Conservation (phyloP, 495 filamentous ascomycete genomes). For the Podospora australis region DNA sequence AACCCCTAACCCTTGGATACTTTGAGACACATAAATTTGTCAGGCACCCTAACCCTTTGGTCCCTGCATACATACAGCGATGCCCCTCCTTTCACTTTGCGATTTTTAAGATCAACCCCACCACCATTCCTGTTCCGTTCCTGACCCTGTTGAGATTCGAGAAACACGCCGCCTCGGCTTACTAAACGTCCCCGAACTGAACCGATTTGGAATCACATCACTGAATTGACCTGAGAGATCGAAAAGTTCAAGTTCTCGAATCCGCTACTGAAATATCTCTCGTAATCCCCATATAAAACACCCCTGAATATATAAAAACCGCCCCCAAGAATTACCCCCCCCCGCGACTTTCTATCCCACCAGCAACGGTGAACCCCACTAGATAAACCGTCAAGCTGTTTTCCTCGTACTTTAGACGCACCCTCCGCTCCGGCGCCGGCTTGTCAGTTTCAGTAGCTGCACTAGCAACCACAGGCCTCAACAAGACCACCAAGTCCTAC, state of each 20-base stretch:
- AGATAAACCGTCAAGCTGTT: conserved; percentile 74
- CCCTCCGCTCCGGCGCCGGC: conserved; percentile 51
- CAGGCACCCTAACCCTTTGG: conserved; percentile 8
- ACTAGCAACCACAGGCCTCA: conserved; percentile 54
- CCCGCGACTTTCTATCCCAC: neutral
- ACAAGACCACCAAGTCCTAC: conserved; percentile 55
- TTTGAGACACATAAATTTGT: neutral
- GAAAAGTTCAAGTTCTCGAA: too few relatives aligned
- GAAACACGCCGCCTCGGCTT: neutral
- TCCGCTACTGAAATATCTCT: too few relatives aligned
- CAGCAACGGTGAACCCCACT: conserved; percentile 5
- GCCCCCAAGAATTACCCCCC: neutral
- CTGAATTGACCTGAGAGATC: too few relatives aligned
- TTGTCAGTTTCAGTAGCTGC: conserved; percentile 58
- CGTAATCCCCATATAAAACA: neutral
- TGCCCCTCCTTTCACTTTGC: neutral
- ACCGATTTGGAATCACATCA: too few relatives aligned
- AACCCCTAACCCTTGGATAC: too few relatives aligned
- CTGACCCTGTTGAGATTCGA: too few relatives aligned
- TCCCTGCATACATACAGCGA: neutral
- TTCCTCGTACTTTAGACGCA: conserved; percentile 61
- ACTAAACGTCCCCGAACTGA: conserved; percentile 6
- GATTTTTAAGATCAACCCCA: neutral
- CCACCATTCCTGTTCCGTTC: too few relatives aligned
- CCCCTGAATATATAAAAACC: neutral